These are phyloP conservation scores for Zygosaccharomyces lentus DNA, from an alignment of 805 yeast genomes.

Conservation along the genomic window DNA sequence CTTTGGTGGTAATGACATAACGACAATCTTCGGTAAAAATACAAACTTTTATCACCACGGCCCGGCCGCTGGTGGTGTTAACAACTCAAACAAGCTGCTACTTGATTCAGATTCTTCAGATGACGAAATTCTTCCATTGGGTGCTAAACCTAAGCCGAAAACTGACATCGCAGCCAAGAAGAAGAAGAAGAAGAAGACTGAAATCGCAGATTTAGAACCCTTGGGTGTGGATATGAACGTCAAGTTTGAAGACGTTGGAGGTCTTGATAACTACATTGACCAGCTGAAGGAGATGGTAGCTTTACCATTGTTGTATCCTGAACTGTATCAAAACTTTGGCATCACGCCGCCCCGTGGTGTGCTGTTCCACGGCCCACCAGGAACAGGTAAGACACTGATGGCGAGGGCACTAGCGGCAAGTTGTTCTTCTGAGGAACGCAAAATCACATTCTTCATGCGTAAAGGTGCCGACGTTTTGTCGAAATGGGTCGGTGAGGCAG, in stretches of 20 bases:
- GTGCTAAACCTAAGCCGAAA: conserved; percentile 37
- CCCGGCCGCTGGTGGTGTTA: conserved; percentile 26
- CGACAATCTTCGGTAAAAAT: conserved; percentile 71
- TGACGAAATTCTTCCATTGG: conserved; percentile 51
- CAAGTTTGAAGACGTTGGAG: conserved; percentile 84
- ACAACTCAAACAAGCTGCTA: conserved; percentile 28
- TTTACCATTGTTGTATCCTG: conserved; percentile 88
- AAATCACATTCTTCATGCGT: conserved; percentile 95
- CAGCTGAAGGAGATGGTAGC: conserved; percentile 97
- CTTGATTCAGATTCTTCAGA: conserved; percentile 60
- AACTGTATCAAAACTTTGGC: conserved; percentile 79
- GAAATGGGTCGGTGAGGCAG: conserved; percentile 99
- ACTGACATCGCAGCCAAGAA: conserved; percentile 35
- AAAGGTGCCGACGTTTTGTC: conserved; percentile 97
- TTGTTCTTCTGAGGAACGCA: conserved; percentile 76
- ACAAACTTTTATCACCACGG: conserved; percentile 38
- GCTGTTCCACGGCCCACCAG: conserved; percentile 97
- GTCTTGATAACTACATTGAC: conserved; percentile 82
- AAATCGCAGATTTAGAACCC: conserved; percentile 87
- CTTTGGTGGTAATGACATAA: conserved; percentile 93
- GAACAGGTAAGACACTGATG: conserved; percentile 97
- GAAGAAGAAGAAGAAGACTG: conserved; percentile 47
- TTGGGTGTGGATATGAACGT: conserved; percentile 83
- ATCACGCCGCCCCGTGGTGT: conserved; percentile 98
- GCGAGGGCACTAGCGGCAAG: conserved; percentile 96